Evolutionary conservation across 164 flowering plant genomes (phyloP).

Genomic region (Magnolia officinalis): DNA sequence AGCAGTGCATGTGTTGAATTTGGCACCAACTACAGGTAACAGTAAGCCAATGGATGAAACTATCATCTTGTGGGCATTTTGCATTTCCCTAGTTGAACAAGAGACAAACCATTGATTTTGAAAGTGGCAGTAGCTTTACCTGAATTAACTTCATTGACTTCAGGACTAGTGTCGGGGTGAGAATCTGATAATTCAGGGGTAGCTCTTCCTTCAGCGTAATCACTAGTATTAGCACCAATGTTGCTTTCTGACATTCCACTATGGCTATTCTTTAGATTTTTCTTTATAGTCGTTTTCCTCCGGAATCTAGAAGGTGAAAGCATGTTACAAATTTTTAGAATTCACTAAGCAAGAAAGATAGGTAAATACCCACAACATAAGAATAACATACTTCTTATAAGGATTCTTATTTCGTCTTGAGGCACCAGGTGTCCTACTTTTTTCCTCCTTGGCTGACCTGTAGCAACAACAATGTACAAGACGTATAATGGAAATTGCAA

Average conservation of each 20-base stretch:
- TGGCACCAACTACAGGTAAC: background rate
- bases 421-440: constrained; percentile 22
- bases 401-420: constrained; percentile 28
- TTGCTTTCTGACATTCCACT: constrained; percentile 22
- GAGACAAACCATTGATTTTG: background rate
- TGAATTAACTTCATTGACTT: constrained; percentile 28
- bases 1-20: background rate
- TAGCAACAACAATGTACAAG: constrained; percentile 6
- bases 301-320: constrained; percentile 31
- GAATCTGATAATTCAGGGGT: constrained; percentile 30
- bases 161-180: constrained; percentile 19
- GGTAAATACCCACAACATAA: background rate
- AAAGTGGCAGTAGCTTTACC: constrained; percentile 22
- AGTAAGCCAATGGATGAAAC: background rate
- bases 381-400: constrained; percentile 44
- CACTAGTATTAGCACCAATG: constrained; percentile 9
- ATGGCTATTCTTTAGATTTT: constrained; percentile 27
- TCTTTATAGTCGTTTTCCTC: constrained; percentile 55
- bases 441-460: constrained; percentile 44
- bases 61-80: background rate
- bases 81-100: background rate
- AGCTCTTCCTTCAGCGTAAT: constrained; percentile 23
- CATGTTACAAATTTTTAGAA: constrained; percentile 17
- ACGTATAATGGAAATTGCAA: background rate
- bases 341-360: background rate